Conservation (phyloP, 176 grass and related monocot genomes). For the Canna indica region DNA sequence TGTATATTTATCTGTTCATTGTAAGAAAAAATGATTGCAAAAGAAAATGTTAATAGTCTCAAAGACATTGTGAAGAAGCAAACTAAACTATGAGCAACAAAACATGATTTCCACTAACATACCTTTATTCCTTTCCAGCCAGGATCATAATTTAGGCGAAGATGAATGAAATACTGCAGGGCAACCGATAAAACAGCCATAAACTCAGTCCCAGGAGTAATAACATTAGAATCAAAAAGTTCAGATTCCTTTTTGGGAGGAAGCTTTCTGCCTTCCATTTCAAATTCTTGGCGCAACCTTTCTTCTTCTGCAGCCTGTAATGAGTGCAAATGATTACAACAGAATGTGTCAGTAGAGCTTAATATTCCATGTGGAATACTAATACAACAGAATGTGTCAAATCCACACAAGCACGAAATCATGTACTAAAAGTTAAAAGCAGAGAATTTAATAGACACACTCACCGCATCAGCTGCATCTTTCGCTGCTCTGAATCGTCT, state of each 20-base stretch:
- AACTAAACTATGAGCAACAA: too few species aligned
- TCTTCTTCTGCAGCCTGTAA: slow-evolving; percentile 86
- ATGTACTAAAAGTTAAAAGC: neutral
- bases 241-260: slow-evolving; percentile 82
- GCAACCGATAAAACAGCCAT: slow-evolving; percentile 91
- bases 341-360: neutral
- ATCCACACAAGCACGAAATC: too few species aligned
- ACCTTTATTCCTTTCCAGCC: slow-evolving; percentile 98
- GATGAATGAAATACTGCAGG: slow-evolving; percentile 94
- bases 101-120: slow-evolving; percentile 6
- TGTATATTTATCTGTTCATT: neutral
- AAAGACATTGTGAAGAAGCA: slow-evolving; percentile 3
- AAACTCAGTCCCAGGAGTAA: slow-evolving; percentile 95
- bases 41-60: neutral
- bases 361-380: neutral
- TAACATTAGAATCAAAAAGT: slow-evolving; percentile 92
- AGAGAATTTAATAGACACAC: neutral
- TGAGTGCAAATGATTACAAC: slow-evolving; percentile 6
- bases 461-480: slow-evolving; percentile 90
- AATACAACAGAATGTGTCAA: neutral
- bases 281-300: slow-evolving; percentile 78
- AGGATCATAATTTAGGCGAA: slow-evolving; percentile 95
- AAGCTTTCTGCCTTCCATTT: slow-evolving; percentile 93
- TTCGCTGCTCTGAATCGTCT: slow-evolving; percentile 97
- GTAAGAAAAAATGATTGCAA: neutral